phyloP scores from a whole-genome alignment of 2,329 filamentous ascomycete species.

The Colletotrichum higginsianum region DNA sequence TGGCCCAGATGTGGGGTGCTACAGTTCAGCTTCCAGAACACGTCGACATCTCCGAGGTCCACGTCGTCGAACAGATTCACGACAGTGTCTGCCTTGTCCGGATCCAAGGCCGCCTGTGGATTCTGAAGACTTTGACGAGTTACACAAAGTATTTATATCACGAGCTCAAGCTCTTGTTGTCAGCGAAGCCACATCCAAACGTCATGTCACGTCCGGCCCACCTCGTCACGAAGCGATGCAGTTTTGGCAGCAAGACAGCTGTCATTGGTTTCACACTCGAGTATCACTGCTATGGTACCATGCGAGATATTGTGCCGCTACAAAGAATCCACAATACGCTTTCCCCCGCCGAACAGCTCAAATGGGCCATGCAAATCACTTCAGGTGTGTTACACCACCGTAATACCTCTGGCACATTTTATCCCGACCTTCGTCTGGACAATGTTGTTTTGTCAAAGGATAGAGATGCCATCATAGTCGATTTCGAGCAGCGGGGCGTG shows the following conservation, averaged over 20 bases:
- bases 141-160: conserved; percentile 74
- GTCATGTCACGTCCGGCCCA: conserved; percentile 67
- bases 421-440: conserved; percentile 72
- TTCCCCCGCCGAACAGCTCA: conserved; percentile 60
- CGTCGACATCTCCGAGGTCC: conserved; percentile 65
- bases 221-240: conserved; percentile 69
- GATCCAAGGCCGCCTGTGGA: conserved; percentile 59
- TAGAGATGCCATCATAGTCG: conserved; percentile 68
- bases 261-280: conserved; percentile 71
- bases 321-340: conserved; percentile 63
- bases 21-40: conserved; percentile 59
- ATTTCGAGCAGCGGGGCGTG: conserved; percentile 75
- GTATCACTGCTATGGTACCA: conserved; percentile 67
- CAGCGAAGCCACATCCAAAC: conserved; percentile 66
- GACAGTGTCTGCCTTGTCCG: conserved; percentile 72
- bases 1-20: conserved; percentile 61
- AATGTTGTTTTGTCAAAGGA: conserved; percentile 68
- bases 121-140: conserved; percentile 72
- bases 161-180: conserved; percentile 70
- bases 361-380: conserved; percentile 69
- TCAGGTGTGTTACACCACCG: conserved; percentile 67
- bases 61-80: conserved; percentile 68
- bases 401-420: conserved; percentile 62
- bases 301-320: conserved; percentile 69
- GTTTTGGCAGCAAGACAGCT: conserved; percentile 69